Conservation (phyloP, 1,284 basidiomycete genomes). For the Phellinidium pouzarii region DNA sequence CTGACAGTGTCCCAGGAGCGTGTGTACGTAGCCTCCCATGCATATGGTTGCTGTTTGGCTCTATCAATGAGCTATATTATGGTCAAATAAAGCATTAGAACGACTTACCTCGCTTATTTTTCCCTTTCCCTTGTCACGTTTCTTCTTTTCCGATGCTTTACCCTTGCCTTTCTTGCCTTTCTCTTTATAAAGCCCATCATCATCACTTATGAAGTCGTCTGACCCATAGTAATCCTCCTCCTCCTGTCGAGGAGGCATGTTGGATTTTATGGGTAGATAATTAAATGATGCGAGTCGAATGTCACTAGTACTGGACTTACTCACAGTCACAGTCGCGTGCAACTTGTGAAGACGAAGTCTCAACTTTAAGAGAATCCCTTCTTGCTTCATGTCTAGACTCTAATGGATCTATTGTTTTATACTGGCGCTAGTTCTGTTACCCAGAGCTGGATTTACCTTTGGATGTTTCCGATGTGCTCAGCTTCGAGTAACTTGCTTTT, state of each 20-base stretch:
- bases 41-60: constrained; percentile 62
- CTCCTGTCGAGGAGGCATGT: constrained; percentile 27
- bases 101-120: constrained; percentile 46
- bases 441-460: no score
- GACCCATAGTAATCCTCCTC: constrained; percentile 51
- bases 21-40: constrained; percentile 94
- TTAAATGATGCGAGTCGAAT: no score
- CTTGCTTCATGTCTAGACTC: no score
- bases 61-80: constrained; percentile 1
- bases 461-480: no score
- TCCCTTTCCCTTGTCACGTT: constrained; percentile 44
- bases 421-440: no score
- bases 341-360: no score
- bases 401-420: no score
- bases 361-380: no score
- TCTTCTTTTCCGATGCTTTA: constrained; percentile 34
- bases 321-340: constrained; percentile 63
- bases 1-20: constrained; percentile 96
- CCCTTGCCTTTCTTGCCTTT: constrained; percentile 42
- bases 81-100: constrained; percentile 2
- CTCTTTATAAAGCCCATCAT: constrained; percentile 32
- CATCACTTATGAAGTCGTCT: constrained; percentile 35
- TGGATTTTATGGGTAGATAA: background rate
- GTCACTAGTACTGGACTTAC: constrained; percentile 4
- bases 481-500: no score